Conservation (phyloP, 352 stramenopile species). For the Globisporangium acanthophoron region DNA sequence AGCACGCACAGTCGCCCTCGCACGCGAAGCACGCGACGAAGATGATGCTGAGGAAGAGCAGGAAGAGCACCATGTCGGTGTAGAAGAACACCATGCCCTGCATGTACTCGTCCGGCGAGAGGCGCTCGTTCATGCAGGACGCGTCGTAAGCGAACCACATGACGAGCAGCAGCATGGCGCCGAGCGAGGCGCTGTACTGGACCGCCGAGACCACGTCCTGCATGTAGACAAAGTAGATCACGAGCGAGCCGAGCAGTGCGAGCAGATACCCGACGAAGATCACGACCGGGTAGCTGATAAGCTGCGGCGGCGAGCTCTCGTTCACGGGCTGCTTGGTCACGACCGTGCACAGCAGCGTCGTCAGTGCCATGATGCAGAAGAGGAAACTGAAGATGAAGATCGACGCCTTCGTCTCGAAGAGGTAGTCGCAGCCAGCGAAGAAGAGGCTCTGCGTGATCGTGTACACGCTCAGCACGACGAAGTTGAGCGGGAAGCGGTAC, state of each 20-base stretch:
- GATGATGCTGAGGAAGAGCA: slow-evolving; percentile 74
- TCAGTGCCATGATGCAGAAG: slow-evolving; percentile 58
- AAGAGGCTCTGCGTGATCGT: slow-evolving; percentile 58
- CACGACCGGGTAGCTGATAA: slow-evolving; percentile 58
- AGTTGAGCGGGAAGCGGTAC: slow-evolving; percentile 70
- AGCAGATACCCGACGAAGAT: slow-evolving; percentile 49
- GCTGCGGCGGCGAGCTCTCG: slow-evolving; percentile 19
- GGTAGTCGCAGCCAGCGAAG: slow-evolving; percentile 45
- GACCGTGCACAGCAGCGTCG: slow-evolving; percentile 45
- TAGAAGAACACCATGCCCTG: slow-evolving; percentile 83
- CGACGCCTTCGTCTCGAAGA: slow-evolving; percentile 52
- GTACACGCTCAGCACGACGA: slow-evolving; percentile 50
- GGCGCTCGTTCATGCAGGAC: slow-evolving; percentile 69
- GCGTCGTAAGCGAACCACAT: slow-evolving; percentile 81
- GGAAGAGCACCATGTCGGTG: slow-evolving; percentile 77
- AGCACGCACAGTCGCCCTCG: slow-evolving; percentile 70
- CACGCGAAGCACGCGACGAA: slow-evolving; percentile 74
- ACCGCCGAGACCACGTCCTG: slow-evolving; percentile 38
- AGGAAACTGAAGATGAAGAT: slow-evolving; percentile 65
- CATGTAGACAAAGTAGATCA: slow-evolving; percentile 62
- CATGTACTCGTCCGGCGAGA: slow-evolving; percentile 80
- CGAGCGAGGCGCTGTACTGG: slow-evolving; percentile 50
- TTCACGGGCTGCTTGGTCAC: slow-evolving; percentile 36
- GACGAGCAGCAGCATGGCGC: slow-evolving; percentile 55
- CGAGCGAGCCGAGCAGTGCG: slow-evolving; percentile 46